Evolutionary conservation across 1,284 basidiomycete species (phyloP).

Genomic region (Ustilago shanxiensis): DNA sequence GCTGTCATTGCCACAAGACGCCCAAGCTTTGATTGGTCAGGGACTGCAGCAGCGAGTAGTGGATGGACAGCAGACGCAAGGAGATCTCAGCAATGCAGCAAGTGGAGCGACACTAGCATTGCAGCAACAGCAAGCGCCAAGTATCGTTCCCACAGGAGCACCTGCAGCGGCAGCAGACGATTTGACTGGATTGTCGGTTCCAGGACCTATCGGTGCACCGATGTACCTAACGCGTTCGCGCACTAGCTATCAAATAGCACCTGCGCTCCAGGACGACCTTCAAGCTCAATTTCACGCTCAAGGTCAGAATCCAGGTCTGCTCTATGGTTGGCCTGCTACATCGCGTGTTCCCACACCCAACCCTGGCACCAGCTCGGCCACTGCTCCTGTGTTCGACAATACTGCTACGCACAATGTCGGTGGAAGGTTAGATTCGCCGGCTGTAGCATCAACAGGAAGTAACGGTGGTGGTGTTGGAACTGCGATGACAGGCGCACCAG

Average conservation of each 20-base stretch:
- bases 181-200: constrained; percentile 17
- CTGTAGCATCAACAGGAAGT: background rate
- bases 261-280: constrained; percentile 32
- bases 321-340: constrained; percentile 32
- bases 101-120: background rate
- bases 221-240: constrained; percentile 37
- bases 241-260: constrained; percentile 17
- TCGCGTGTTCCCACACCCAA: constrained; percentile 1
- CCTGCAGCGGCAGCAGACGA: constrained; percentile 15
- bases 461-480: background rate
- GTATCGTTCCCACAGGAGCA: background rate
- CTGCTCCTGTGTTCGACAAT: constrained; percentile 8
- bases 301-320: constrained; percentile 28
- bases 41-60: background rate
- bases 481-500: constrained; percentile 4
- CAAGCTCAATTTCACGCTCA: constrained; percentile 38
- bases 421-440: background rate
- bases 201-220: constrained; percentile 46
- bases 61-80: background rate
- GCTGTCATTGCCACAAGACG: constrained; percentile 13
- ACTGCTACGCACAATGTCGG: background rate
- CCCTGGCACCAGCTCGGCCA: background rate
- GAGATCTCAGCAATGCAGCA: background rate
- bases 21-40: constrained; percentile 5
- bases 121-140: background rate